Evolutionary conservation across 176 grass and related monocot genomes (phyloP).

Genomic region (Avena insularis): DNA sequence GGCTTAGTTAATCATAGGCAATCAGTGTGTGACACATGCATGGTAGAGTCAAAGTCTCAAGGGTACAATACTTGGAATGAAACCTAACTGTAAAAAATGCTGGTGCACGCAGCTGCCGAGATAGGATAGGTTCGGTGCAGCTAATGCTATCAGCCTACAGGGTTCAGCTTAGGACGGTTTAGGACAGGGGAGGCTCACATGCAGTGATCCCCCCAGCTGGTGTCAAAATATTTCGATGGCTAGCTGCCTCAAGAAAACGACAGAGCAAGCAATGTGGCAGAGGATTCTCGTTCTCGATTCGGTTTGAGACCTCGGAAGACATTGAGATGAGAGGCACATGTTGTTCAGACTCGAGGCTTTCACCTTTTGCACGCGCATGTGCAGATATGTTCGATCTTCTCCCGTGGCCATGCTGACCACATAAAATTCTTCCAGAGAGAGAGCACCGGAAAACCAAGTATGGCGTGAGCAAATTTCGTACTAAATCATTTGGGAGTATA

Average conservation of each 20-base stretch:
- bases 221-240: slow-evolving; percentile 51
- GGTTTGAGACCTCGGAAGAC: not conserved
- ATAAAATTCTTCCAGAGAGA: not conserved
- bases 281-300: slow-evolving; percentile 43
- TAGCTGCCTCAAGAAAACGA: slow-evolving; percentile 44
- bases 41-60: slow-evolving; percentile 22
- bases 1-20: slow-evolving; percentile 25
- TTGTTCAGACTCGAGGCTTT: slow-evolving; percentile 21
- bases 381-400: not conserved
- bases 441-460: not conserved
- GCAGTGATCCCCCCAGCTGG: slow-evolving; percentile 39
- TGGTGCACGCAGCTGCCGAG: not conserved
- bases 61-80: slow-evolving; percentile 7
- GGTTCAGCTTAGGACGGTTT: not conserved
- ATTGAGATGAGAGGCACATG: slow-evolving; percentile 1
- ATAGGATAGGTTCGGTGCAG: not conserved
- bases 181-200: slow-evolving; percentile 36
- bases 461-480: not conserved
- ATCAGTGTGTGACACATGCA: slow-evolving; percentile 43
- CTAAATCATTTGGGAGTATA: not conserved
- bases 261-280: slow-evolving; percentile 31
- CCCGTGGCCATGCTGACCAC: not conserved
- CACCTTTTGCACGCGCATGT: not conserved
- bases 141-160: slow-evolving; percentile 28
- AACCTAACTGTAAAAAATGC: slow-evolving; percentile 20